Evolutionary conservation across 345 rosid genomes (phyloP).

Genomic region (Angophora floribunda): DNA sequence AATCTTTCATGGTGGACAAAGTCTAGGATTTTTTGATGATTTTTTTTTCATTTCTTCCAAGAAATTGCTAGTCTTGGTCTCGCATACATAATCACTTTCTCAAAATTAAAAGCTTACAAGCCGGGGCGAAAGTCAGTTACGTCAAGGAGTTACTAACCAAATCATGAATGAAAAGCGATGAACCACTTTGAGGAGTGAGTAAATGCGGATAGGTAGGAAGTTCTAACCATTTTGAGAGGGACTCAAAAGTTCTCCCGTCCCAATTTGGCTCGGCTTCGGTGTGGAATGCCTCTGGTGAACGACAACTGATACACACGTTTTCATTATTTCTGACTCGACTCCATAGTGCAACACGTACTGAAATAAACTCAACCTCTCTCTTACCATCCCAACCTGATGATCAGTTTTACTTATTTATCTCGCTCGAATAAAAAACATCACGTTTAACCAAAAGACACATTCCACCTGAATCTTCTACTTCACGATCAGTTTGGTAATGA

Average conservation of each 20-base stretch:
- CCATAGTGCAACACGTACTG: not conserved
- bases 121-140: accelerated
- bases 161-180: not conserved
- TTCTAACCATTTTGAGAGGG: too few species aligned
- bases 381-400: not conserved
- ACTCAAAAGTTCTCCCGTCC: too few species aligned
- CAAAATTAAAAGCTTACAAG: not conserved
- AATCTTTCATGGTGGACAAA: too few species aligned
- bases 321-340: not conserved
- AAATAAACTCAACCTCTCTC: not conserved
- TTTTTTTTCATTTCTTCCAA: not conserved
- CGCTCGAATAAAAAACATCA: too few species aligned
- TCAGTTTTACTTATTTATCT: not conserved
- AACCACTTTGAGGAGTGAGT: not conserved
- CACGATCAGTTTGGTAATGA: accelerated
- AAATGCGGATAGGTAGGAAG: too few species aligned
- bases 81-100: not conserved
- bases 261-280: too few species aligned
- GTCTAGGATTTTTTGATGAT: too few species aligned
- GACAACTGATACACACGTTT: too few species aligned
- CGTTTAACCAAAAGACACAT: too few species aligned
- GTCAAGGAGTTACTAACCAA: not conserved
- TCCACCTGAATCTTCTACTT: too few species aligned
- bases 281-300: too few species aligned
- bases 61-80: accelerated